phyloP scores from a whole-genome alignment of 2,329 filamentous ascomycete genomes.

The Colletotrichum noveboracense region DNA sequence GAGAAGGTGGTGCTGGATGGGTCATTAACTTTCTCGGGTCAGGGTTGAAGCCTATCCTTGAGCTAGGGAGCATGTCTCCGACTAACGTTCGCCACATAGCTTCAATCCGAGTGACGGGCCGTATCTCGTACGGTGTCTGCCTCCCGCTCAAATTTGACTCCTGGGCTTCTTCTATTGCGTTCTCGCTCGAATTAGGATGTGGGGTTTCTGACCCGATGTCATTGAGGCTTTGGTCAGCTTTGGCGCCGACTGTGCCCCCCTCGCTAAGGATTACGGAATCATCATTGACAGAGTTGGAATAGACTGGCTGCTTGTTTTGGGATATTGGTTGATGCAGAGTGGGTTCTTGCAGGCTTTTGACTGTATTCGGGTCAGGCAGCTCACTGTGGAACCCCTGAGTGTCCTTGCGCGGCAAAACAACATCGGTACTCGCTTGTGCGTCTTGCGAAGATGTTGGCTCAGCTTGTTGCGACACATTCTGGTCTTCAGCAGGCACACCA shows the following conservation, averaged over 20 bases:
- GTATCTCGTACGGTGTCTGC: not conserved
- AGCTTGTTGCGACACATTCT: too few species aligned
- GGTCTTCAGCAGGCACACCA: too few species aligned
- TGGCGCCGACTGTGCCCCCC: accelerated
- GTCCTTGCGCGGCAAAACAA: too few species aligned
- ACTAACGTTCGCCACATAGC: not conserved
- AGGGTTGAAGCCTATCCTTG: not conserved
- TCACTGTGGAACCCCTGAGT: too few species aligned
- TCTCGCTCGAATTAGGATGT: too few species aligned
- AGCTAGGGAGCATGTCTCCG: not conserved
- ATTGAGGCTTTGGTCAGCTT: not conserved
- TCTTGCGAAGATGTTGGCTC: accelerated
- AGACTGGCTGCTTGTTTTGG: not conserved
- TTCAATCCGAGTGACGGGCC: not conserved
- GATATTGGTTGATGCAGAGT: not conserved
- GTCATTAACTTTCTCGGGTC: accelerated
- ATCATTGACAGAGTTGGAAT: not conserved
- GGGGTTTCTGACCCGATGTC: not conserved
- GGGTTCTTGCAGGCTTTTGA: too few species aligned
- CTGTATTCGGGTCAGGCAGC: too few species aligned
- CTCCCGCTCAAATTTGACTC: not conserved
- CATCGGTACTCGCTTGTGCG: too few species aligned
- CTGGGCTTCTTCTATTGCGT: too few species aligned
- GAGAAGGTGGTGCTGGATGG: not conserved
- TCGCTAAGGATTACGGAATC: accelerated